Base-by-base conservation (phyloP, 2,329 filamentous ascomycete genomes). In the Fusarium transvaalense region DNA sequence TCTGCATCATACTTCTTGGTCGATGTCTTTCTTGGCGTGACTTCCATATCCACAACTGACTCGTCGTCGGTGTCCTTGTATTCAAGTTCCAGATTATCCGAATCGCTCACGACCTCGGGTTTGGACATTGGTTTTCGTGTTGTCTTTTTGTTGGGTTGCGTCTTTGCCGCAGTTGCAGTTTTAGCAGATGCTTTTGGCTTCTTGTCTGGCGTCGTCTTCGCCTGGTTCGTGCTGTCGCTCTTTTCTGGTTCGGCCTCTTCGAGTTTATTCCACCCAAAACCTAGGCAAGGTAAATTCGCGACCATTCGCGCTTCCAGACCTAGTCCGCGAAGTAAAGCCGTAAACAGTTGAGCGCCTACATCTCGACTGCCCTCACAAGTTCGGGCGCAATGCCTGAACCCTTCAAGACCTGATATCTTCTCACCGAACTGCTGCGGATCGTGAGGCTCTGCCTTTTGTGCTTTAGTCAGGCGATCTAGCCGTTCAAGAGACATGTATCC, bases 291-390 rank as follows among this genome's bases (percentile, higher is more conserved):
- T 39, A 99, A 77, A 75, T 89, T 97, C 12, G 90, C 89, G 4
- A 98, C 89, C 83, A 98, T 86, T 31, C 95, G 87, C 13, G 93
- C 88, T 74, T 97, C 93, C 4, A 98, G 82, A 0, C 92, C 92
- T 13, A 98, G 76, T 1, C 90, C 93, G 68, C 96, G 86, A 23
- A 97, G 78, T 10, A 99, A 81, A 5, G 93, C 92, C 0, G 93
- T 97, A 69, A 98, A 98, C 0, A 99, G 84, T 75, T 98, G 94
- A 0, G 92, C 91, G 0, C 94, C 94, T 5, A 96, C 85, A 77
- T 98, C 96, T 66, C 94, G 87, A 63, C 94, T 97, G 1, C 96
- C 96, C 62, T 89, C 83, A 72, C 92, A 93, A 32, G 82, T 81
- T 66, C 87, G 87, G 3, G 95, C 95, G 48, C 85, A 82, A 23